Evolutionary conservation across 2,329 filamentous ascomycete genomes (phyloP).

Genomic region (Neonectria faginata): DNA sequence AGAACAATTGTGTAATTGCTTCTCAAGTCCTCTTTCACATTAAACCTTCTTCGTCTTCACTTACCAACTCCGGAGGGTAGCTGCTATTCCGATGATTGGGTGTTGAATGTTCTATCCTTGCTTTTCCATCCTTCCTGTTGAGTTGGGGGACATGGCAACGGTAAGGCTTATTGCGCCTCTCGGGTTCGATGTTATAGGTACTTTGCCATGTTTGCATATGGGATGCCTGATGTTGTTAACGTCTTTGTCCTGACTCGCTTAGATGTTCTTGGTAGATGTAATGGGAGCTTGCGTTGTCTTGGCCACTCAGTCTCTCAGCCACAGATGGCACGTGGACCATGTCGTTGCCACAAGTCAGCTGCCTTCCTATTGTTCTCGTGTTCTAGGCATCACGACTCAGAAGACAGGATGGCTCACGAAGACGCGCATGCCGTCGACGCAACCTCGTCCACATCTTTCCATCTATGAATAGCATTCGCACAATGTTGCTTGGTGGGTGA

Average conservation of each 20-base stretch:
- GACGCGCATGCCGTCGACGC: slow-evolving; percentile 6
- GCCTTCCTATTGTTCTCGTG: slow-evolving; percentile 25
- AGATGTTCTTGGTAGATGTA: not conserved
- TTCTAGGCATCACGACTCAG: slow-evolving; percentile 8
- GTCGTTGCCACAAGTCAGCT: slow-evolving; percentile 29
- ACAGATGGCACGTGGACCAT: slow-evolving; percentile 19
- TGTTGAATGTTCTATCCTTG: not conserved
- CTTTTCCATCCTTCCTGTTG: not conserved
- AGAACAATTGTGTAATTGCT: not conserved
- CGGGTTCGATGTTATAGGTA: not conserved
- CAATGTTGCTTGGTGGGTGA: not conserved
- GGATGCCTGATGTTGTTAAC: not conserved
- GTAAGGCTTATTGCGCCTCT: not conserved
- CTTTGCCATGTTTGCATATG: no score
- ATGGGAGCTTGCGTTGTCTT: not conserved
- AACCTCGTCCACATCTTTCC: slow-evolving; percentile 3
- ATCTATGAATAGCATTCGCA: not conserved
- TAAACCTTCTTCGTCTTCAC: not conserved
- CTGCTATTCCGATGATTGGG: not conserved
- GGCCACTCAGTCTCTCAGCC: slow-evolving; percentile 17
- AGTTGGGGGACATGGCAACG: not conserved
- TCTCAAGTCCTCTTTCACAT: not conserved
- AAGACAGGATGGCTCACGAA: slow-evolving; percentile 28
- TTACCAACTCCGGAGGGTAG: not conserved
- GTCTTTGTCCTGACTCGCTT: not conserved